Conservation (phyloP, 2,329 filamentous ascomycete species). For the Gliomastix tumulicola region DNA sequence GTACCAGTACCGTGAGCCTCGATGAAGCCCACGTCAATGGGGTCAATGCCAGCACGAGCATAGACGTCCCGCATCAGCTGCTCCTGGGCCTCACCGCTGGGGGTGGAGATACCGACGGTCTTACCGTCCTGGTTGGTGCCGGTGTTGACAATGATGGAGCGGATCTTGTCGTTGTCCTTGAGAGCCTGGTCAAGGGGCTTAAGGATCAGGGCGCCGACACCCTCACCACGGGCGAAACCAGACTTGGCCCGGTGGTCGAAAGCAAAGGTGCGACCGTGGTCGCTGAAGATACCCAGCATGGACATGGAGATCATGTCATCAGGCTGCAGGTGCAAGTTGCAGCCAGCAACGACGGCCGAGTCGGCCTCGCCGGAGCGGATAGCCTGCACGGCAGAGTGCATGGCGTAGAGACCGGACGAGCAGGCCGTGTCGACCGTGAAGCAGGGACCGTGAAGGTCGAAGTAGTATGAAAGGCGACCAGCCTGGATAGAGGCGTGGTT, state of each 20-base stretch:
- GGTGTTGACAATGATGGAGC: slow-evolving; percentile 38
- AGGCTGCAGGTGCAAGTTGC: slow-evolving; percentile 6
- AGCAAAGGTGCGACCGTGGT: not conserved
- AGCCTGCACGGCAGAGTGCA: slow-evolving; percentile 40
- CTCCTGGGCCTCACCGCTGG: slow-evolving; percentile 40
- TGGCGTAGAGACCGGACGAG: slow-evolving; percentile 36
- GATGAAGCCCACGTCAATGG: slow-evolving; percentile 21
- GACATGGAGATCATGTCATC: slow-evolving; percentile 20
- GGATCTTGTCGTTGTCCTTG: slow-evolving; percentile 45
- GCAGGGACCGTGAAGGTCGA: slow-evolving; percentile 43
- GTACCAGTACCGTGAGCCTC: slow-evolving; percentile 54
- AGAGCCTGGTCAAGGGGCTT: slow-evolving; percentile 50
- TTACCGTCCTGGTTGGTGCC: slow-evolving; percentile 50
- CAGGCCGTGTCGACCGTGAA: slow-evolving; percentile 44
- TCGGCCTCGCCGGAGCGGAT: slow-evolving; percentile 23
- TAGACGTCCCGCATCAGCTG: slow-evolving; percentile 29
- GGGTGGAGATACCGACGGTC: slow-evolving; percentile 42
- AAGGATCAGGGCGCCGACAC: slow-evolving; percentile 45
- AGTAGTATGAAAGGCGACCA: slow-evolving; percentile 45
- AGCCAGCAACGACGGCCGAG: not conserved
- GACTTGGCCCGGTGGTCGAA: not conserved
- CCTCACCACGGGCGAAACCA: slow-evolving; percentile 57
- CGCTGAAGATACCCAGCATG: slow-evolving; percentile 8
- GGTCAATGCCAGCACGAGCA: slow-evolving; percentile 15
- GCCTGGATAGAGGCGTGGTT: slow-evolving; percentile 34